A percentile compares a stretch with the other conserved stretches of the same genome.
phyloP scores from a whole-genome alignment of 768 basidiomycete genomes.

The Pholiota conissans region DNA sequence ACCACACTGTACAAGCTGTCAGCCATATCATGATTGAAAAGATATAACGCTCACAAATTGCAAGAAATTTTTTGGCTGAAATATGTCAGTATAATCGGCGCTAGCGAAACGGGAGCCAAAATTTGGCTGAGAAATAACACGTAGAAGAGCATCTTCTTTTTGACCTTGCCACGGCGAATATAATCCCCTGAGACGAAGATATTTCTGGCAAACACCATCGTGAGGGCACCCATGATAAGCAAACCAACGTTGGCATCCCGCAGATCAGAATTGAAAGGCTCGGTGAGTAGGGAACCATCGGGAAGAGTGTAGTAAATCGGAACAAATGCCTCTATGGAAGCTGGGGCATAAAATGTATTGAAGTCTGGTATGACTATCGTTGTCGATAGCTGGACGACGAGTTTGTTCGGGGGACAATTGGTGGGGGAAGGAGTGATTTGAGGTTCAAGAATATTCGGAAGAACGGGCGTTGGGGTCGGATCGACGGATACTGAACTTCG shows the following conservation, averaged over 20 bases:
- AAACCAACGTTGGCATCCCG: slow-evolving; percentile 40
- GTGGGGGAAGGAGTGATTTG: slow-evolving; percentile 33
- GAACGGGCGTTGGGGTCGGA: slow-evolving; percentile 12
- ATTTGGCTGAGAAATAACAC: slow-evolving; percentile 55
- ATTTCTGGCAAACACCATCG: slow-evolving; percentile 54
- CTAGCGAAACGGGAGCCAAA: slow-evolving; percentile 43
- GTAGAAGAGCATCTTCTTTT: slow-evolving; percentile 60
- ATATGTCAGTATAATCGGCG: slow-evolving; percentile 46
- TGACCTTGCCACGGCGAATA: slow-evolving; percentile 52
- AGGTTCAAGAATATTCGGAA: slow-evolving; percentile 24
- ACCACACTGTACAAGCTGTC: slow-evolving; percentile 31
- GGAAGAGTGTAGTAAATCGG: slow-evolving; percentile 45
- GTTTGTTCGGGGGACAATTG: slow-evolving; percentile 38
- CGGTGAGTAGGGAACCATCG: slow-evolving; percentile 62
- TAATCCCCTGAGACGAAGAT: slow-evolving; percentile 50
- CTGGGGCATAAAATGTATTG: slow-evolving; percentile 38
- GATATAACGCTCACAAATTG: slow-evolving; percentile 38
- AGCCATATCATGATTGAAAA: neutral
- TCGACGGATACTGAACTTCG: neutral
- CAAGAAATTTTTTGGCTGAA: slow-evolving; percentile 44
- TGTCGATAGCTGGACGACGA: slow-evolving; percentile 51
- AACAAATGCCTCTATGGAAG: slow-evolving; percentile 43
- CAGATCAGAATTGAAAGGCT: slow-evolving; percentile 45
- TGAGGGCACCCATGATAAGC: slow-evolving; percentile 47
- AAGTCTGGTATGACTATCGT: slow-evolving; percentile 50